Base-by-base conservation (phyloP, 345 rosid genomes). In the Euclidium syriacum region DNA sequence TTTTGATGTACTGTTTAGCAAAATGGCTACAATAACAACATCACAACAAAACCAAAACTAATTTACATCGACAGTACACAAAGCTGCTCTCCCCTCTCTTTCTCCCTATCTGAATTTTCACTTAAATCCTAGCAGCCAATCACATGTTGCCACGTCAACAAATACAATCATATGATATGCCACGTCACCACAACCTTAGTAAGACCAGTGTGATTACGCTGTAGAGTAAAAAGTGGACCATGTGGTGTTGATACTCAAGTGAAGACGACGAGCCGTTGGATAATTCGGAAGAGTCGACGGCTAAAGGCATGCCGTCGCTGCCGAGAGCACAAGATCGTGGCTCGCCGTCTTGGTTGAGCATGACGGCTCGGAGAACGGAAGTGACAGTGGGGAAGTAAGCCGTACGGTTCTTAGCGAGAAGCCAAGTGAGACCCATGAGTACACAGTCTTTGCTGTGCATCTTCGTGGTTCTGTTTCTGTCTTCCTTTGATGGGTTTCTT, bases 361-460 rank as follows among this genome's bases (percentile, higher is more conserved):
- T 85, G 54, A 87, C 70, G 3, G 96, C 97, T 17, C 96, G 79
- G n/a, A 92, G 64, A 38, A 92, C 95, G 0, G 85, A 78, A 8
- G 98, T 77, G 40, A 87, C 91, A 0, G 96, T 87, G 51, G 75
- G 84, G 57, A 90, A 82, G 79, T 92, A 92, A 30, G 97, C 83
- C 0, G 86, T 54, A 16, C 85, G 89, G 46, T 89, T 81, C 76
- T 81, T 87, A 27, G 90, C 83, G 4, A 92, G 88, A 25, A 92
- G 97, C 98, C 98, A 92, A 36, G 98, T 87, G 35, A 92, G 84
- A 39, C 95, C 98, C 98, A 92, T 92, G 40, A 89, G 75, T 46
- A 82, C 83, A 77, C 98, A 92, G 64, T 92, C 95, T 75, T 84
- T 89, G 78, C 81, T 76, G 60, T 74, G 96, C 86, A 92, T 89